Percentiles rank a stretch among this genome's conserved stretches.
Evolutionary conservation across 768 basidiomycete species (phyloP).

Genomic region (Xerocomus brunneocitrinus): DNA sequence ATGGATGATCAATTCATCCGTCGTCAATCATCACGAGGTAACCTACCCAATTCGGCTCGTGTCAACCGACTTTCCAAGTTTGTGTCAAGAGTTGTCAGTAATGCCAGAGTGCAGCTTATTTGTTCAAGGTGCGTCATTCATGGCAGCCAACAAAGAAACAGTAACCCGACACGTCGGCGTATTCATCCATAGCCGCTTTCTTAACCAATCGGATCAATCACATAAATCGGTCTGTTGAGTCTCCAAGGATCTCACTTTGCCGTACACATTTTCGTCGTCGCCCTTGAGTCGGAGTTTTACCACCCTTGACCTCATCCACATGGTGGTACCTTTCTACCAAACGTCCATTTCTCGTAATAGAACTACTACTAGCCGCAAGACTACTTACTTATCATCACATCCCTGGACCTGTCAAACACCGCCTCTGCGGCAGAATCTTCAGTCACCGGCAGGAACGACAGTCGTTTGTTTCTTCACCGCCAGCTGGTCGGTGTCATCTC

Average conservation of each 20-base stretch:
- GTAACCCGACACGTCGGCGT: background rate
- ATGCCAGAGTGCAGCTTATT: too few relatives aligned
- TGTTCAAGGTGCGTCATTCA: background rate
- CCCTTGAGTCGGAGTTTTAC: background rate
- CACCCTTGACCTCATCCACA: background rate
- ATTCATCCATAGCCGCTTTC: background rate
- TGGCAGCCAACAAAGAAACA: background rate
- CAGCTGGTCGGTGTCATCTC: background rate
- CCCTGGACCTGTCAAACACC: background rate
- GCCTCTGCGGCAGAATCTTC: constrained; percentile 2
- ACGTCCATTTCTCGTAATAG: background rate
- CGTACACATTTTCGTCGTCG: background rate
- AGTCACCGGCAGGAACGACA: constrained; percentile 9
- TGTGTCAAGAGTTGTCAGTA: background rate
- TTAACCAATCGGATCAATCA: background rate
- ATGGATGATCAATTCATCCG: background rate
- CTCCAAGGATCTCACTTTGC: background rate
- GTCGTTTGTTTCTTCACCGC: background rate
- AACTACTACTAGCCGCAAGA: background rate
- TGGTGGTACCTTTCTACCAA: too few relatives aligned
- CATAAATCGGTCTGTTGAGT: background rate
- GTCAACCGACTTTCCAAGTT: background rate
- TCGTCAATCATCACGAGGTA: background rate
- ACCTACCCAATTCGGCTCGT: background rate
- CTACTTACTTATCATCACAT: background rate